These are phyloP conservation scores for Geotrichum siamense DNA, from an alignment of 1,139 yeast genomes.

Conservation along the genomic window DNA sequence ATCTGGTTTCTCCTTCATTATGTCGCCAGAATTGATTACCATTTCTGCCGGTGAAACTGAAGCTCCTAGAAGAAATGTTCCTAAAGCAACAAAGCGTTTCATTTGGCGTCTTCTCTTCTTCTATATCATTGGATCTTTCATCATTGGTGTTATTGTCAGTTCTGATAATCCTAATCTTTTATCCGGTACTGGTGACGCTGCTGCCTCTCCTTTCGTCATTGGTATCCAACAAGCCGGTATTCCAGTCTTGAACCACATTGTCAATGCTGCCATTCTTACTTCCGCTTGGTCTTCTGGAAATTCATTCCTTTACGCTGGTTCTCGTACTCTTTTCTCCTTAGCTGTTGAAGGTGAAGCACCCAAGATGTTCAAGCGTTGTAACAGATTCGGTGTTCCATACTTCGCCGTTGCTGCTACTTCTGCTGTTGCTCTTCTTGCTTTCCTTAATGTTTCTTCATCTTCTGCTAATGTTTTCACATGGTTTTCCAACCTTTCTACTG, in stretches of 20 bases:
- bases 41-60: slow-evolving; percentile 71
- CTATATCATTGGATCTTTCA: slow-evolving; percentile 47
- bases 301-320: slow-evolving; percentile 38
- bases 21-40: slow-evolving; percentile 67
- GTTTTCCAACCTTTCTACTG: slow-evolving; percentile 41
- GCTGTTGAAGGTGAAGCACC: slow-evolving; percentile 48
- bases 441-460: slow-evolving; percentile 42
- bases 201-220: slow-evolving; percentile 62
- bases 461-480: slow-evolving; percentile 42
- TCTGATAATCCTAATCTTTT: slow-evolving; percentile 42
- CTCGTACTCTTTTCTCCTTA: slow-evolving; percentile 38
- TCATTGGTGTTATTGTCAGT: slow-evolving; percentile 55
- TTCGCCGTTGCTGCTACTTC: slow-evolving; percentile 33
- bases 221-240: slow-evolving; percentile 50
- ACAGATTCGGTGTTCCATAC: slow-evolving; percentile 41
- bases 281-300: slow-evolving; percentile 48
- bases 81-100: slow-evolving; percentile 55
- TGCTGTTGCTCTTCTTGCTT: slow-evolving; percentile 36
- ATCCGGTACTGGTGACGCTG: slow-evolving; percentile 42
- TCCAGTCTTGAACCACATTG: slow-evolving; percentile 51
- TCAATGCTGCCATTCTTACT: slow-evolving; percentile 58
- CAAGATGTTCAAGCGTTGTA: slow-evolving; percentile 38
- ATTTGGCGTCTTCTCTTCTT: slow-evolving; percentile 54
- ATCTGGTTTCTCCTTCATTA: slow-evolving; percentile 48
- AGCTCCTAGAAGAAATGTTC: slow-evolving; percentile 56